Percentiles rank a stretch among this genome's conserved stretches.
Conservation (phyloP, 345 rosid genomes). For the Cardiospermum halicacabum region DNA sequence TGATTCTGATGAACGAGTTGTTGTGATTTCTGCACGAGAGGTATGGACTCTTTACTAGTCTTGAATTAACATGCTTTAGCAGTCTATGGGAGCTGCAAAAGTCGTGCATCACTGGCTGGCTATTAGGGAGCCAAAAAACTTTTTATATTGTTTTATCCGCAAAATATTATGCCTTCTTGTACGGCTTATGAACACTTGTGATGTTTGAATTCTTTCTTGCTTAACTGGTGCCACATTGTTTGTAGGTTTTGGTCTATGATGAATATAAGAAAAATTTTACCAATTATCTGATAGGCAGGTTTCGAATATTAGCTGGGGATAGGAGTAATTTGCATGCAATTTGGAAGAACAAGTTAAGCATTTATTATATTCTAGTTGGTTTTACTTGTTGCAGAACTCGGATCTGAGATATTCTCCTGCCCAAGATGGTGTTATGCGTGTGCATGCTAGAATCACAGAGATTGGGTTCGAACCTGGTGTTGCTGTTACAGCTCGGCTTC, state of each 20-base stretch:
- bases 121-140: slow-evolving; percentile 19
- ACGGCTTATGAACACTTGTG: not conserved
- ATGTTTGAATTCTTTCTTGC: slow-evolving; percentile 1
- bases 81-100: slow-evolving; percentile 16
- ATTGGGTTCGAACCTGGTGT: slow-evolving; percentile 68
- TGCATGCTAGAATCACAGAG: slow-evolving; percentile 45
- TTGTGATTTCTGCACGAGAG: slow-evolving; percentile 75
- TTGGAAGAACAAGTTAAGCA: not conserved
- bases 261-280: not conserved
- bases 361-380: not conserved
- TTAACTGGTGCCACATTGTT: not conserved
- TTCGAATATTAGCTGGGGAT: not conserved
- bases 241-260: not conserved
- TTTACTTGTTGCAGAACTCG: slow-evolving; percentile 43
- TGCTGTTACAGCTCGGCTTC: slow-evolving; percentile 68
- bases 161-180: not conserved
- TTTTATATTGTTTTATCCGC: not conserved
- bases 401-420: slow-evolving; percentile 68
- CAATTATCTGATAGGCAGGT: not conserved
- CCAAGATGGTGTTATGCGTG: slow-evolving; percentile 60
- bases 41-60: slow-evolving; percentile 31
- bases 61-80: slow-evolving; percentile 17
- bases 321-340: not conserved
- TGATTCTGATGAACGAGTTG: slow-evolving; percentile 62
- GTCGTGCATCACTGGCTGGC: slow-evolving; percentile 16